These are phyloP conservation scores for Boletus pseudopeckii DNA, from an alignment of 768 basidiomycete genomes.

Conservation along the genomic window DNA sequence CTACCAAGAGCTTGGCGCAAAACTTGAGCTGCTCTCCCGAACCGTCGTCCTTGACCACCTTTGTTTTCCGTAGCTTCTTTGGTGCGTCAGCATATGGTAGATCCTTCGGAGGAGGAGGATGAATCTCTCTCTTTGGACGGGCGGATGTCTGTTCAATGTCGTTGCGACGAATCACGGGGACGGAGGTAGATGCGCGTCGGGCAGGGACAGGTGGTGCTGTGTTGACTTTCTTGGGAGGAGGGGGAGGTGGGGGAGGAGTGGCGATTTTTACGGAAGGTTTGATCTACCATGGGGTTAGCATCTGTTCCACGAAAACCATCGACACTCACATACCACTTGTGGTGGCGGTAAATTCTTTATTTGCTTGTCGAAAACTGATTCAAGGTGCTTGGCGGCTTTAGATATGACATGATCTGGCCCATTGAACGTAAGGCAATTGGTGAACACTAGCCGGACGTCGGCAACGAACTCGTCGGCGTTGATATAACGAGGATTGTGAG, in stretches of 20 bases:
- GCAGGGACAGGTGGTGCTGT: conserved; percentile 41
- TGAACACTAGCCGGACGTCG: conserved; percentile 86
- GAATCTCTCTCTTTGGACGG: conserved; percentile 97
- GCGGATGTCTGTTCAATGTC: conserved; percentile 52
- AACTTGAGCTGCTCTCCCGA: conserved; percentile 82
- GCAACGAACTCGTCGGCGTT: conserved; percentile 75
- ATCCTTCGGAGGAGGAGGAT: conserved; percentile 92
- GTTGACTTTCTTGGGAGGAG: conserved; percentile 26
- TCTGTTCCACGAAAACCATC: conserved; percentile 11
- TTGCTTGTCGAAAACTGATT: conserved; percentile 84
- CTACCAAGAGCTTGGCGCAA: conserved; percentile 69
- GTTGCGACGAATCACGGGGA: conserved; percentile 80
- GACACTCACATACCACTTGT: conserved; percentile 59
- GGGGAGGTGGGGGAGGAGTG: conserved; percentile 40
- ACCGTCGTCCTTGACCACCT: conserved; percentile 59
- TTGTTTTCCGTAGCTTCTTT: conserved; percentile 63
- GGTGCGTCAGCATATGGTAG: conserved; percentile 76
- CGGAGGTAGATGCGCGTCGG: conserved; percentile 75
- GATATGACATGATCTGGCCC: conserved; percentile 83
- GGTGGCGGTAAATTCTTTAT: conserved; percentile 78
- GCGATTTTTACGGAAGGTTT: conserved; percentile 44
- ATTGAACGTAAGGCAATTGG: conserved; percentile 89
- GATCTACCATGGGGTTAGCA: conserved; percentile 27
- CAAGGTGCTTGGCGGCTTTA: conserved; percentile 75
- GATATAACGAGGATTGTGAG: conserved; percentile 70